Evolutionary conservation across 2,329 filamentous ascomycete species (phyloP), one percentile per base, ranked within the genome.

Genomic region (Teratosphaeria epicoccoides): DNA sequence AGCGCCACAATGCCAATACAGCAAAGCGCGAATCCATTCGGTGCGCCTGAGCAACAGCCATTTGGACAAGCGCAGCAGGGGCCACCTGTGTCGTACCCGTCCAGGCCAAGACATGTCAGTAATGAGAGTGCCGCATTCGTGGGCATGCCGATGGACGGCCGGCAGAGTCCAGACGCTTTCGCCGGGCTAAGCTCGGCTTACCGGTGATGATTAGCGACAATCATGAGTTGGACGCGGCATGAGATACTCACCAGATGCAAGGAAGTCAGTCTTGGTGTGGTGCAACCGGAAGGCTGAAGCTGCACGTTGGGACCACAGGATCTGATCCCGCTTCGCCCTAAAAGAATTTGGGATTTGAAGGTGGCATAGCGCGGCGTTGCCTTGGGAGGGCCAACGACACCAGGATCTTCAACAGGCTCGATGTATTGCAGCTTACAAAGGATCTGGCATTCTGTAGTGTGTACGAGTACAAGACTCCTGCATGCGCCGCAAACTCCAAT

Each of bases 111-210:
- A 62, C 69, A 80, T 70, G 67, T 70, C 14, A 89, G 84, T 61
- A 78, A 85, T 47, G 86, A 89, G 63, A 89, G 85, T 66, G 80
- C 87, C 66, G 73, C 75, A 54, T 76, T 76, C 55, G 80, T 75
- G 51, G 76, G 82, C 58, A 78, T 85, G 40, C 74, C 81, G 66
- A 80, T 80, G 51, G 78, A 61, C 60, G 86, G 86, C 9, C 74
- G 86, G 43, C 85, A 89, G 63, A 88, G 85, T 60, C 86, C 86
- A 3, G 86, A 90, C 68, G 86, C 86, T 12, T 90, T 89, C 74
- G 81, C 85, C 2, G 86, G 83, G 48, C 71, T 90, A 57, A 88
- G 84, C 61, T 81, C 84, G 45, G 68, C 70, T 52, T 74, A 63
- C 58, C 61, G 59, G 25, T 44, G 29, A 14, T 37, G 10, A n/a